These are phyloP conservation scores for Phytophthora meadii DNA, from an alignment of 352 stramenopile species.

Conservation along the genomic window DNA sequence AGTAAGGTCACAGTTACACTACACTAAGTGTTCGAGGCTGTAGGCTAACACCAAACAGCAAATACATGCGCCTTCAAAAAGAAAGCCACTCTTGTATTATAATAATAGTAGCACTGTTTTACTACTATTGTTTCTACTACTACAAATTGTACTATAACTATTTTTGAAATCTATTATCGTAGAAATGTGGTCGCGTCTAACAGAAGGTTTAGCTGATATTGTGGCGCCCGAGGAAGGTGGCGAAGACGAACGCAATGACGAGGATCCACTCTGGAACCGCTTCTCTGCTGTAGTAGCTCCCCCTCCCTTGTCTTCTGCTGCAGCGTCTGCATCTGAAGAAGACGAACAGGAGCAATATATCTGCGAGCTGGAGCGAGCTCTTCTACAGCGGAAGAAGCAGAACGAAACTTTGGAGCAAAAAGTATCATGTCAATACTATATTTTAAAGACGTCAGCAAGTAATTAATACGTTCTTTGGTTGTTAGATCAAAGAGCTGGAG, in stretches of 20 bases:
- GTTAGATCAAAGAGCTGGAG: conserved; percentile 27
- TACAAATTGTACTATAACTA: no score
- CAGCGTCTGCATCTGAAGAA: conserved; percentile 36
- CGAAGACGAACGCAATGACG: conserved; percentile 22
- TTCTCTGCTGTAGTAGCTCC: conserved; percentile 62
- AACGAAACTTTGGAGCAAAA: conserved; percentile 65
- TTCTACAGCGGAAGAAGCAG: conserved; percentile 80
- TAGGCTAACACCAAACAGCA: no score
- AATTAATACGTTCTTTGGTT: conserved; percentile 23
- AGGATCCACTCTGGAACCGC: conserved; percentile 51
- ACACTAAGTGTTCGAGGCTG: no score
- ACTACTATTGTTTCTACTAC: no score
- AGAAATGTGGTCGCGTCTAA: conserved; percentile 73
- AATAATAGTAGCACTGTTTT: no score
- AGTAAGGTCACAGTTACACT: no score
- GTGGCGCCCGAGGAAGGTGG: conserved; percentile 60
- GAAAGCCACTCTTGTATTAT: no score
- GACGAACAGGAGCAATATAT: conserved; percentile 86
- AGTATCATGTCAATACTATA: conserved; percentile 16
- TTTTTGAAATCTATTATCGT: no score
- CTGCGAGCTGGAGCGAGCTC: conserved; percentile 70
- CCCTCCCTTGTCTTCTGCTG: conserved; percentile 6
- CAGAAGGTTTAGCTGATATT: conserved; percentile 71
- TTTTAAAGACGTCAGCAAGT: no score
- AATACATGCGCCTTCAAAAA: no score